A percentile compares a stretch with the other conserved stretches of the same genome.
Evolutionary conservation across 176 grass and related monocot species (phyloP).

Genomic region (Typha latifolia): DNA sequence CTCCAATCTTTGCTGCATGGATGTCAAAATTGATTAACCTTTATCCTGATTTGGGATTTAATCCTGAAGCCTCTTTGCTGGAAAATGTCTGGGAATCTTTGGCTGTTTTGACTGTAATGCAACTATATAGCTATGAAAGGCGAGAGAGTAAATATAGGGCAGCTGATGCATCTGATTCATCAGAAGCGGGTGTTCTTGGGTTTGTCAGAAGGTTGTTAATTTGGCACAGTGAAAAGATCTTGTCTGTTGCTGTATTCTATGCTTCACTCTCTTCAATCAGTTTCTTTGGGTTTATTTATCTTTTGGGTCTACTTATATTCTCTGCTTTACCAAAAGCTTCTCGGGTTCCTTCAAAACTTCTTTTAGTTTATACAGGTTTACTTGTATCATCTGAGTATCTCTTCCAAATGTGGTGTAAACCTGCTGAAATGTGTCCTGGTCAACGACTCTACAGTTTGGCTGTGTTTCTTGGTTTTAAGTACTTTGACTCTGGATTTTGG

Average conservation of each 20-base stretch:
- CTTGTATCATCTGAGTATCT: conserved; percentile 77
- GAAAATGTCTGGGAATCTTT: conserved; percentile 93
- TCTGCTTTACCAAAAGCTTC: conserved; percentile 83
- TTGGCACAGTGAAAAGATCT: conserved; percentile 92
- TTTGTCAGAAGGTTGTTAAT: conserved; percentile 82
- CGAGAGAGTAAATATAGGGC: conserved; percentile 65
- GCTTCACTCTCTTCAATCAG: conserved; percentile 84
- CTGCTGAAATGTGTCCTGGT: conserved; percentile 83
- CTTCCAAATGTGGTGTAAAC: conserved; percentile 90
- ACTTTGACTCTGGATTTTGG: conserved; percentile 92
- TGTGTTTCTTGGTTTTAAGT: conserved; percentile 66
- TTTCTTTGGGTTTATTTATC: conserved; percentile 74
- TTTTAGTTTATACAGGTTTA: conserved; percentile 81
- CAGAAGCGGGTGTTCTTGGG: conserved; percentile 56
- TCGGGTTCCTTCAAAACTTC: conserved; percentile 80
- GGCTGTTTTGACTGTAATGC: conserved; percentile 87
- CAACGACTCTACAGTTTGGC: conserved; percentile 53
- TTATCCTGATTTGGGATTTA: conserved; percentile 83
- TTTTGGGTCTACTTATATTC: conserved; percentile 70
- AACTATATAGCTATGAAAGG: conserved; percentile 98
- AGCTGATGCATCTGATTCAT: conserved; percentile 65
- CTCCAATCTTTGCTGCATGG: conserved; percentile 48
- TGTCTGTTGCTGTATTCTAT: conserved; percentile 74
- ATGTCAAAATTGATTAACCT: conserved; percentile 63
- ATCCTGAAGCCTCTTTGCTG: conserved; percentile 68